Evolutionary conservation across 202 grass and related monocot genomes (phyloP).

Genomic region (Zizania palustris): DNA sequence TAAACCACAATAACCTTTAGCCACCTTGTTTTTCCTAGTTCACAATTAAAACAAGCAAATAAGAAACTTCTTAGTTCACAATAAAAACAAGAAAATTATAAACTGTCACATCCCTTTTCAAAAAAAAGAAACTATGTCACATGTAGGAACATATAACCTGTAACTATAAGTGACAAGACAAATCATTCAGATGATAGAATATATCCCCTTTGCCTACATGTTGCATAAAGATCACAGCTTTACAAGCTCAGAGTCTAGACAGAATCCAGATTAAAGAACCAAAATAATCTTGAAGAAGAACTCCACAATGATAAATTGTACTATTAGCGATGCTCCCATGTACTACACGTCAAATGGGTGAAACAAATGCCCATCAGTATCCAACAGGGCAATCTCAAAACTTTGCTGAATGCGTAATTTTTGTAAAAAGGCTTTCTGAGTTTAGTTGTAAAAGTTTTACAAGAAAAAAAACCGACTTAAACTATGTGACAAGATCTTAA

Average conservation of each 20-base stretch:
- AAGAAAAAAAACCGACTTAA: not conserved
- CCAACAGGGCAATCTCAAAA: conserved; percentile 12
- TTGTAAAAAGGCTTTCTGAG: not conserved
- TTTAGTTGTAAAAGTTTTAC: not conserved
- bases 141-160: not conserved
- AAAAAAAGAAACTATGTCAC: not conserved
- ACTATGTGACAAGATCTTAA: not conserved
- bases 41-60: not conserved
- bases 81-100: not conserved
- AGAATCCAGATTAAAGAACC: not conserved
- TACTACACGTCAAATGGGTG: conserved; percentile 1
- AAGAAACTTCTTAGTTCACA: no score
- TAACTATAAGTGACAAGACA: not conserved
- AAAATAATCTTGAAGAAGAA: not conserved
- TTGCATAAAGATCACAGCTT: conserved; percentile 7
- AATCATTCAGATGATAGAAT: not conserved
- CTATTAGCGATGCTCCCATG: not conserved
- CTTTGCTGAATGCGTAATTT: not conserved
- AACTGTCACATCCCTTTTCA: not conserved
- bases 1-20: not conserved
- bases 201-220: not conserved
- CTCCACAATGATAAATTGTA: not conserved
- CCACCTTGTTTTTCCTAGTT: not conserved
- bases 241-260: not conserved
- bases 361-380: not conserved